phyloP scores from a whole-genome alignment of 331 rosid species.

The Malus hybrid region DNA sequence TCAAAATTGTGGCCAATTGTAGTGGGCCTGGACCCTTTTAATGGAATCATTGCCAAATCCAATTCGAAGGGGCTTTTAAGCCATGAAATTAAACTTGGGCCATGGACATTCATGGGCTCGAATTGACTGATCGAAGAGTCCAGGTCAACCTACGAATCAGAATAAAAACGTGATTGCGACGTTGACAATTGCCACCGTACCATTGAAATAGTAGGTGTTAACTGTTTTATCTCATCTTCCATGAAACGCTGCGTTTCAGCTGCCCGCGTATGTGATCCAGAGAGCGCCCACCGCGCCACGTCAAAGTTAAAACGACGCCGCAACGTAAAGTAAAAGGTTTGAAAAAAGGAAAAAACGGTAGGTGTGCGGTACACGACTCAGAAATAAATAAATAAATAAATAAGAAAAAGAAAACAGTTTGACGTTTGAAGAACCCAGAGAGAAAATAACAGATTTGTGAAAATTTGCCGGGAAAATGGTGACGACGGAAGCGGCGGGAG shows the following conservation, averaged over 20 bases:
- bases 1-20: not conserved
- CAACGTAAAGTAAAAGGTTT: not conserved
- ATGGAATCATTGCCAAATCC: not conserved
- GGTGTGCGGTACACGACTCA: not conserved
- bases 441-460: not conserved
- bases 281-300: not conserved
- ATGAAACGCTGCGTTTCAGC: not conserved
- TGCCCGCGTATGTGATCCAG: not conserved
- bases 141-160: not conserved
- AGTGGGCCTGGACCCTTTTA: not conserved
- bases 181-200: not conserved
- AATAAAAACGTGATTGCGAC: not conserved
- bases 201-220: not conserved
- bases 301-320: not conserved
- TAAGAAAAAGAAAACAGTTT: not conserved
- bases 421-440: not conserved
- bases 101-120: not conserved
- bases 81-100: too few relatives aligned
- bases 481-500: not conserved
- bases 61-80: not conserved
- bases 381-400: not conserved
- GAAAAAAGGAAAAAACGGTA: not conserved
- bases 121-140: not conserved
- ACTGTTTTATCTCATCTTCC: not conserved
- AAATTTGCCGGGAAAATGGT: slow-evolving; percentile 1